phyloP scores from a whole-genome alignment of 2,329 filamentous ascomycete genomes.

The Fusarium mangiferae region DNA sequence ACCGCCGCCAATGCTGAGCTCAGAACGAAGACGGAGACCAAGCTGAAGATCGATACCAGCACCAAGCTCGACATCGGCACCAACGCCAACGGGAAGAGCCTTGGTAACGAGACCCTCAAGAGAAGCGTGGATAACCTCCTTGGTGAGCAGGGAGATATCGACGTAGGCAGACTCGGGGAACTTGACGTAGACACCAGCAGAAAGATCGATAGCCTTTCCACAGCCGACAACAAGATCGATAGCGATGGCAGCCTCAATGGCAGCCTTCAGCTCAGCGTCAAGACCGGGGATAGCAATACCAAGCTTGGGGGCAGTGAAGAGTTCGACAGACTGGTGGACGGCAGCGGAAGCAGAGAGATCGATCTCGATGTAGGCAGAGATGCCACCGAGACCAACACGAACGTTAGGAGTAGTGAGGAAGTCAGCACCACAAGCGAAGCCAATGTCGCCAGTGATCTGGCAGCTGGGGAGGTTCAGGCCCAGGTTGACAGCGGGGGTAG shows the following conservation, averaged over 20 bases:
- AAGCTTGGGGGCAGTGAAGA: constrained; percentile 55
- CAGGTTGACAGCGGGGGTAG: constrained; percentile 37
- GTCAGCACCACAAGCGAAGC: constrained; percentile 55
- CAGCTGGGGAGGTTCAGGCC: constrained; percentile 40
- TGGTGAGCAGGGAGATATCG: constrained; percentile 54
- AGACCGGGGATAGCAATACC: constrained; percentile 55
- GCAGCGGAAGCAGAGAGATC: constrained; percentile 57
- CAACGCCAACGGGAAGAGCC: constrained; percentile 42
- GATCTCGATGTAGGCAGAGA: constrained; percentile 64
- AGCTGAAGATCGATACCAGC: constrained; percentile 59
- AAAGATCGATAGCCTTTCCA: constrained; percentile 60
- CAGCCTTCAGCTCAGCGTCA: constrained; percentile 53
- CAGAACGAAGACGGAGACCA: constrained; percentile 61
- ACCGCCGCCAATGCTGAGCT: constrained; percentile 54
- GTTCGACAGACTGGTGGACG: constrained; percentile 61
- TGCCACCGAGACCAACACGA: constrained; percentile 58
- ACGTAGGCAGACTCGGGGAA: constrained; percentile 58
- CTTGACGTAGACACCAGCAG: constrained; percentile 58
- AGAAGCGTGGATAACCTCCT: constrained; percentile 52
- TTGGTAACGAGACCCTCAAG: constrained; percentile 50
- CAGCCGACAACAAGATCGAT: constrained; percentile 64
- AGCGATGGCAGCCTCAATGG: constrained; percentile 60
- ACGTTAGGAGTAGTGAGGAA: constrained; percentile 54
- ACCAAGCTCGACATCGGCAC: constrained; percentile 46
- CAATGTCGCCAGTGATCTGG: constrained; percentile 60